Evolutionary conservation across 805 yeast genomes (phyloP), one percentile per base, ranked within the genome.

Genomic region (Schwanniomyces yamadae): DNA sequence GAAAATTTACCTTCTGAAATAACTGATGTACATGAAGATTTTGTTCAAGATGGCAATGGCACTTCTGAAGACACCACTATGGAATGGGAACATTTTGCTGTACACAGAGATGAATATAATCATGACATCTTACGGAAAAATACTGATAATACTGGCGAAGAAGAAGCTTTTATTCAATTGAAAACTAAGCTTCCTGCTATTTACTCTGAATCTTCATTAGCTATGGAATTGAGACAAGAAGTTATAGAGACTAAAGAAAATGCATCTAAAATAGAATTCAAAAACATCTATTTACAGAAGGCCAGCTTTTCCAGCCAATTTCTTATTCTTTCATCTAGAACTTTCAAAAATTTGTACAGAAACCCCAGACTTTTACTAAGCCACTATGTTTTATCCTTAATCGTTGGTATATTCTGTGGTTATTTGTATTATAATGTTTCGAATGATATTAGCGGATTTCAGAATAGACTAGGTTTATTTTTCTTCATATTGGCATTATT

Each of bases 381-480:
- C 1, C 95, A 93, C 52, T 91, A 91, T 53, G 66, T 83, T 2
- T 68, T 91, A 41, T 82, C 96, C 0, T 60, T 86, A 6, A 57
- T 81, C 11, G 77, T 91, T 59, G 96, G 95, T 1, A 53, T 80
- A 4, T 84, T 91, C 61, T 82, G 96, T 60, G 96, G 98, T 0
- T 77, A 77, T 33, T 68, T 93, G 26, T 93, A 93, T 59, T 91
- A 82, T 62, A 73, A 88, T 52, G 80, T 91, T 17, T 69, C 80
- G 27, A 84, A 88, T 54, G 96, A 91, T 57, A 91, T 93, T 37
- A 81, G 95, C 51, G 99, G 99, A 0, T 93, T 93, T 69, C 99
- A 93, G 59, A 93, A 93, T 61, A 74, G 99, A 49, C 71, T 93
- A 45, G 99, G 99, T 0, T 68, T 93, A 41, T 93, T 93, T 61